phyloP scores from a whole-genome alignment of 2,329 filamentous ascomycete species.

The Fusarium hostae region DNA sequence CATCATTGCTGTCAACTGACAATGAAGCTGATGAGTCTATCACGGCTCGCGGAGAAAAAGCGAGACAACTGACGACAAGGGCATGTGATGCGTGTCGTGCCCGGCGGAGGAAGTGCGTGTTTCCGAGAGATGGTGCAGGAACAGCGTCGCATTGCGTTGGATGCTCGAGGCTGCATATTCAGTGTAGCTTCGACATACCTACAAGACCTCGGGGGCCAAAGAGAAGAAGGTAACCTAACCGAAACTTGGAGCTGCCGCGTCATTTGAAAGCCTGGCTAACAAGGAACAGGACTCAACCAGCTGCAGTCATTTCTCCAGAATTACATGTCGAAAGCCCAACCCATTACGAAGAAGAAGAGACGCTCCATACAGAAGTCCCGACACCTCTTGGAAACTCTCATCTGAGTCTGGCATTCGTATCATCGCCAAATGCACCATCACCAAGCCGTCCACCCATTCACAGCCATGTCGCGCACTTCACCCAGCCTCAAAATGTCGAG shows the following conservation, averaged over 20 bases:
- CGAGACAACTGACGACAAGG: neutral
- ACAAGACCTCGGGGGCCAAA: neutral
- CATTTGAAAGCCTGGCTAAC: neutral
- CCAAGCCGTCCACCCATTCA: neutral
- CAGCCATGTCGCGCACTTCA: neutral
- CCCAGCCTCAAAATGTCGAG: neutral
- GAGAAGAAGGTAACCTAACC: neutral
- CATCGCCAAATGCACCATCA: neutral
- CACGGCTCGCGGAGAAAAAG: neutral
- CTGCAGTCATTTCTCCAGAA: neutral
- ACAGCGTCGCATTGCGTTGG: neutral
- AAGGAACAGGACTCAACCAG: neutral
- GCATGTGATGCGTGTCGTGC: constrained; percentile 10
- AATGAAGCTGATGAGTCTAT: neutral
- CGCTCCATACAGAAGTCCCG: fast-evolving
- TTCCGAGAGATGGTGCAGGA: neutral
- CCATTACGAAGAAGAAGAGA: fast-evolving
- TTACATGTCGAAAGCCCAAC: neutral
- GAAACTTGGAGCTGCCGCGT: fast-evolving
- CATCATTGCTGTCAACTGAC: neutral
- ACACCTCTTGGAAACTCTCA: fast-evolving
- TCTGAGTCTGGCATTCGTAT: neutral
- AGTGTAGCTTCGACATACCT: constrained; percentile 3
- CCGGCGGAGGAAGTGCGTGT: constrained; percentile 6
- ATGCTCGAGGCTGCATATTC: neutral